Conservation (phyloP, 2,329 filamentous ascomycete genomes). For the Nemania abortiva region DNA sequence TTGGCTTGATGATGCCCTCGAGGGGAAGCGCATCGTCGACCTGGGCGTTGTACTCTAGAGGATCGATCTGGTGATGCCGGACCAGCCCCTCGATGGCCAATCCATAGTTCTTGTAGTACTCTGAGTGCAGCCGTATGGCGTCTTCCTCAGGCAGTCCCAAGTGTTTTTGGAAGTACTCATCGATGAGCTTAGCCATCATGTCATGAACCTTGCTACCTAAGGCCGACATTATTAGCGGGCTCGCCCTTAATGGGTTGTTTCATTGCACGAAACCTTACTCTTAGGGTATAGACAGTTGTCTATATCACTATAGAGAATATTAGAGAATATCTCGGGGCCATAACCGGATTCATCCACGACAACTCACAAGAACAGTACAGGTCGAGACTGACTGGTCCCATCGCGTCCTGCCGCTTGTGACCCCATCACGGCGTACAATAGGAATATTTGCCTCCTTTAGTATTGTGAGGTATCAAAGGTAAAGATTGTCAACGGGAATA, state of each 20-base stretch:
- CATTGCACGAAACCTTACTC: constrained; percentile 64
- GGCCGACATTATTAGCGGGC: constrained; percentile 36
- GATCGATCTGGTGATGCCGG: constrained; percentile 93
- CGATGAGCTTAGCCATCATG: constrained; percentile 87
- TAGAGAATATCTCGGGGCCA: constrained; percentile 31
- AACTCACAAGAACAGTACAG: constrained; percentile 61
- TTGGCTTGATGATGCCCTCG: constrained; percentile 83
- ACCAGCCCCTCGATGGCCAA: constrained; percentile 97
- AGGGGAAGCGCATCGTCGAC: constrained; percentile 95
- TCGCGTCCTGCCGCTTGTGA: constrained; percentile 43
- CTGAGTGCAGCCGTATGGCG: constrained; percentile 85
- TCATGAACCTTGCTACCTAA: constrained; percentile 84
- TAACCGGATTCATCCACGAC: background rate
- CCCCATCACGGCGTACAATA: constrained; percentile 44
- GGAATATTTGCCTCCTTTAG: background rate
- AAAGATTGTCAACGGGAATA: background rate
- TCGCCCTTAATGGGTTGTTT: background rate
- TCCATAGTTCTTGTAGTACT: constrained; percentile 96
- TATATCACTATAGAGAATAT: constrained; percentile 83
- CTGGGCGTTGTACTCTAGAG: constrained; percentile 91
- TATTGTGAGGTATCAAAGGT: background rate
- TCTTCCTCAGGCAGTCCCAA: constrained; percentile 80
- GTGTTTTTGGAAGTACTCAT: constrained; percentile 73
- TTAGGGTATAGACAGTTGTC: constrained; percentile 97
- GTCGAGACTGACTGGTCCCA: constrained; percentile 44